Evolutionary conservation across 2,329 filamentous ascomycete genomes (phyloP), one percentile per base, ranked within the genome.

Genomic region (Dothideomycetes sp.): DNA sequence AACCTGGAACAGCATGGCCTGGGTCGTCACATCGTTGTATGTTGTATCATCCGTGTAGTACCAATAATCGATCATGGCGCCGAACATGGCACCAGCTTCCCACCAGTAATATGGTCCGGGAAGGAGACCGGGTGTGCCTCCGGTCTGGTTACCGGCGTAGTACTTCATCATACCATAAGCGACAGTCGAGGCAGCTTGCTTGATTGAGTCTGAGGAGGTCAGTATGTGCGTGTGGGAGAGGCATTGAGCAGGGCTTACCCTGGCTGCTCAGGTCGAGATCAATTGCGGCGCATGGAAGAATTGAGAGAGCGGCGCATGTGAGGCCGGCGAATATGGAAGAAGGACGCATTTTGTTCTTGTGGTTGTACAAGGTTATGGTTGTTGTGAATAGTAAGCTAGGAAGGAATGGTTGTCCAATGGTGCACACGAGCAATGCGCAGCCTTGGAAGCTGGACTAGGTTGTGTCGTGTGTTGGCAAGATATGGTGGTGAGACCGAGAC

Each of bases 91-190:
- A 15, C 57, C 58, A 13, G 74, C 75, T 54, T 83, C 76, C 80
- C 80, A 84, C 80, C 80, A 85, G 66, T 83, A 84, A 57, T 80
- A 81, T 46, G 80, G 80, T 19, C 68, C 58, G 3, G 77, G 75
- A 22, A 87, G 63, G 41, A 71, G 61, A 33, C 73, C 73, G 7
- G 70, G 70, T 15, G 67, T 67, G 7, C 63, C 60, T 12, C 68
- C 69, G 1, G 69, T 64, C 33, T 64, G 50, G 45, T 76, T 71
- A 13, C 73, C 73, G 27, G 58, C 60, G 52, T 76, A 76, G 49
- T 67, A 70, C 13, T 54, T 53, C 60, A 74, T 64, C 61, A 74
- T 66, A 32, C 68, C 67, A 43, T 66, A 59, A 4, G 70, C 70
- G 15, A 60, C 55, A 10, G 56, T 56, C 10, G 51, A 52, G 5